Evolutionary conservation across 768 basidiomycete species (phyloP).

Genomic region (Hypholoma sublateritium): DNA sequence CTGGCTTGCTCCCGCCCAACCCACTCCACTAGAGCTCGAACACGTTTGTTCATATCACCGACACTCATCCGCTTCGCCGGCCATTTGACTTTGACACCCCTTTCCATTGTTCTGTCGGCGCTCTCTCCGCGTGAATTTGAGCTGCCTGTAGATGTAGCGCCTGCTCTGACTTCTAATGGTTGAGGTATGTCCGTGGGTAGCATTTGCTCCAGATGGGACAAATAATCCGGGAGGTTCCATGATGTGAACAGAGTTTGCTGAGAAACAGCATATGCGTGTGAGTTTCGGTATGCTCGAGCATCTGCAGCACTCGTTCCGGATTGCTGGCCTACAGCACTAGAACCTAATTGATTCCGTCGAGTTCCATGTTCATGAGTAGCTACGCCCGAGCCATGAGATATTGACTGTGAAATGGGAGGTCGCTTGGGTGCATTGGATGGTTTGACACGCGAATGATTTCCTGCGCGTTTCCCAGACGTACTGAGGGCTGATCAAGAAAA

Average conservation of each 20-base stretch:
- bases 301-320: slow-evolving; percentile 41
- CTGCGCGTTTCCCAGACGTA: slow-evolving; percentile 34
- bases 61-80: slow-evolving; percentile 93
- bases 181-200: slow-evolving; percentile 75
- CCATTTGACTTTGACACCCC: slow-evolving; percentile 89
- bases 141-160: slow-evolving; percentile 21
- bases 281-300: slow-evolving; percentile 72
- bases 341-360: slow-evolving; percentile 45
- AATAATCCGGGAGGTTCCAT: slow-evolving; percentile 93
- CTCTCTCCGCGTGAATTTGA: slow-evolving; percentile 46
- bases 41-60: slow-evolving; percentile 97
- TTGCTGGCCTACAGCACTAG: slow-evolving; percentile 34
- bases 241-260: slow-evolving; percentile 79
- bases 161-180: slow-evolving; percentile 69
- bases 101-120: slow-evolving; percentile 62
- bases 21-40: slow-evolving; percentile 88
- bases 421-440: slow-evolving; percentile 40
- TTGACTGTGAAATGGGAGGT: slow-evolving; percentile 27
- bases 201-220: slow-evolving; percentile 82
- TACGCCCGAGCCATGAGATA: slow-evolving; percentile 24
- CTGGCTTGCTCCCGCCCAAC: slow-evolving; percentile 86
- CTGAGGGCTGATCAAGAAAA: slow-evolving; percentile 12
- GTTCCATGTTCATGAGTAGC: slow-evolving; percentile 42
- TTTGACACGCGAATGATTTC: slow-evolving; percentile 38
- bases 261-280: slow-evolving; percentile 76